Evolutionary conservation across 2,329 filamentous ascomycete genomes (phyloP), one percentile per base, ranked within the genome.

Genomic region (Ascosphaera pollenicola): DNA sequence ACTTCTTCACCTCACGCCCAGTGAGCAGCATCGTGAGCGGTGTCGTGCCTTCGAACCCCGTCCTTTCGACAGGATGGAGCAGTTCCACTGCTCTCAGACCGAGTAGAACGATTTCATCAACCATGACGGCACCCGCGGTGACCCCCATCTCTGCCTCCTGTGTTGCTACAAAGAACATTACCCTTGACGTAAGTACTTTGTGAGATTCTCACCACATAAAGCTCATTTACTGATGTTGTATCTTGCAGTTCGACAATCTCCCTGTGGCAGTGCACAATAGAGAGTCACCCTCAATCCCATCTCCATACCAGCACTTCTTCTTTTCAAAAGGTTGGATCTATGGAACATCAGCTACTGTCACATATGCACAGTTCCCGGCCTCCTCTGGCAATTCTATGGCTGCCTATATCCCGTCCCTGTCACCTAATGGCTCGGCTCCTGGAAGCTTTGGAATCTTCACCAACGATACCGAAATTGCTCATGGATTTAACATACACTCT

Each of bases 311-410:
- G 40, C 64, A 68, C 46, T 56, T 69, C 37, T 60, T 59, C 48
- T 69, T 65, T 51, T 62, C 62, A 34, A 56, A 62, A 40, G 65
- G 65, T 17, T 69, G 60, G 49, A 58, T 60, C 3, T 65, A 67
- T 45, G 57, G 62, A 24, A 32, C 3, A 32, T 32, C 30, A n/a
- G 60, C 61, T 32, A 60, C 62, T 3, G 56, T 58, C 31, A 57
- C 58, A 32, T 55, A 51, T 40, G 55, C 61, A 42, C 61, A 62
- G 7, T 66, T 61, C 43, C 47, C 53, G 10, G 58, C 65, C 2
- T 48, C 56, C 1, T 67, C 64, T 10, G 50, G 56, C 13, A 64
- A 63, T 2, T 59, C 62, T 38, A 49, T 66, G 2, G 63, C 61
- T 16, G 60, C 65, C 43, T 67, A 62, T 49, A 48, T 64, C 28